Percentiles rank a stretch among this genome's conserved stretches.
Evolutionary conservation across 2,329 filamentous ascomycete species (phyloP).

Genomic region (Annulohypoxylon truncatum): DNA sequence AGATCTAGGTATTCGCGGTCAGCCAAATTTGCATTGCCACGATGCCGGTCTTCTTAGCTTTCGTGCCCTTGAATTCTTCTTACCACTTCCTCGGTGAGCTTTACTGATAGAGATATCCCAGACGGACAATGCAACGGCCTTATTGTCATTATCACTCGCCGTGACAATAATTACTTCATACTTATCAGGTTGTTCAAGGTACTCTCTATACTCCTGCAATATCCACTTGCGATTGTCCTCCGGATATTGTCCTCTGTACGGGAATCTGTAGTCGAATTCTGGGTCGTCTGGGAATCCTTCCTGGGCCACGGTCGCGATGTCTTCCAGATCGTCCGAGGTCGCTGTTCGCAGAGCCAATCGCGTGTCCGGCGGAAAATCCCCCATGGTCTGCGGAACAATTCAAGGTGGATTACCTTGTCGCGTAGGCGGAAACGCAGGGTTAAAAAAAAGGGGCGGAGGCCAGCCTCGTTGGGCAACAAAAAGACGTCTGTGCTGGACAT

Average conservation of each 20-base stretch:
- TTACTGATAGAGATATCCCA: conserved; percentile 25
- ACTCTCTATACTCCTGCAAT: conserved; percentile 32
- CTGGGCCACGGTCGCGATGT: conserved; percentile 25
- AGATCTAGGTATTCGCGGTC: conserved; percentile 22
- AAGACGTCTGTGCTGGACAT: conserved; percentile 16
- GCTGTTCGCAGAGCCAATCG: conserved; percentile 23
- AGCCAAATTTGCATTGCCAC: conserved; percentile 4
- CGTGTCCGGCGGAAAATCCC: conserved; percentile 3
- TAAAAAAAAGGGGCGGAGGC: conserved; percentile 9
- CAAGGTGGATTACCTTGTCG: conserved; percentile 2
- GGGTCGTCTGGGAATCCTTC: conserved; percentile 33
- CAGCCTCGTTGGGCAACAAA: conserved; percentile 15
- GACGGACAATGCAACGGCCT: conserved; percentile 23
- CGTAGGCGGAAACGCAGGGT: conserved; percentile 1
- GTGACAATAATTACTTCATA: conserved; percentile 32
- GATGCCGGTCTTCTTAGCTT: neutral
- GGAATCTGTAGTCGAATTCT: conserved; percentile 34
- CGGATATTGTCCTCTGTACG: conserved; percentile 21
- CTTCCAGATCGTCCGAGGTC: conserved; percentile 30
- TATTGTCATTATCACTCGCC: conserved; percentile 27
- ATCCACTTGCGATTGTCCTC: conserved; percentile 34
- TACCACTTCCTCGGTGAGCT: conserved; percentile 27
- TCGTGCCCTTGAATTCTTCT: neutral
- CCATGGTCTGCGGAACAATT: conserved; percentile 16
- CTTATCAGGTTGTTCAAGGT: conserved; percentile 34